Percentiles rank a stretch among this genome's conserved stretches.
Evolutionary conservation across 805 yeast species (phyloP).

Genomic region (Vanderwaltozyma polyspora): DNA sequence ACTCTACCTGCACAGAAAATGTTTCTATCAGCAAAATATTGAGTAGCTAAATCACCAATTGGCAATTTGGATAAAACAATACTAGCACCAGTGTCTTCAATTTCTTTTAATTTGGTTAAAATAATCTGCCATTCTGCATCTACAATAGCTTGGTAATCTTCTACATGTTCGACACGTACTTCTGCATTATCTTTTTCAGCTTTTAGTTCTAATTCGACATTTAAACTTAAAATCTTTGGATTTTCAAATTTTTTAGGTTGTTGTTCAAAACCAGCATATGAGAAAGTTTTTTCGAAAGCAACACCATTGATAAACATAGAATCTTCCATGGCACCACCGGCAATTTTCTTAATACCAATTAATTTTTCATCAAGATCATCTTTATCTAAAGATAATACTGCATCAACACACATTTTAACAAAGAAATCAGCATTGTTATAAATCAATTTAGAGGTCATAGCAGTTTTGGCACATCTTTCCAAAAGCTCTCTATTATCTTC

Average conservation of each 20-base stretch:
- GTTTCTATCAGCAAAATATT: conserved; percentile 90
- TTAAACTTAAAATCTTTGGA: conserved; percentile 76
- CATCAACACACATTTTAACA: conserved; percentile 94
- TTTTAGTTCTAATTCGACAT: conserved; percentile 90
- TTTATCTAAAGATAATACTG: conserved; percentile 79
- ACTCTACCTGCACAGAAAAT: conserved; percentile 98
- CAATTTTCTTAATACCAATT: conserved; percentile 88
- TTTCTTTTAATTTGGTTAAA: conserved; percentile 70
- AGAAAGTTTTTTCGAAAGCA: conserved; percentile 92
- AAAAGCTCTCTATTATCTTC: conserved; percentile 59
- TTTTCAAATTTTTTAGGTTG: conserved; percentile 78
- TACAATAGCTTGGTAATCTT: conserved; percentile 89
- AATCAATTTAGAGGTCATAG: conserved; percentile 92
- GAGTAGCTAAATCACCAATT: conserved; percentile 98
- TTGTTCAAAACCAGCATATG: conserved; percentile 98
- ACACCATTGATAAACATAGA: conserved; percentile 84
- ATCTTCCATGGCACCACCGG: conserved; percentile 96
- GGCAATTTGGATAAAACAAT: conserved; percentile 91
- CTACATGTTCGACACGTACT: conserved; percentile 87
- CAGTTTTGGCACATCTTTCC: conserved; percentile 90
- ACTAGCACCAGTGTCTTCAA: conserved; percentile 77
- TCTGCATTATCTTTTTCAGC: conserved; percentile 99
- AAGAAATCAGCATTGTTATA: conserved; percentile 79
- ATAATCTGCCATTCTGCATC: conserved; percentile 99
- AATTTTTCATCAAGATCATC: conserved; percentile 76